Percentiles rank a stretch among this genome's conserved stretches.
phyloP scores from a whole-genome alignment of 1,139 yeast species.

The Torulaspora pretoriensis region DNA sequence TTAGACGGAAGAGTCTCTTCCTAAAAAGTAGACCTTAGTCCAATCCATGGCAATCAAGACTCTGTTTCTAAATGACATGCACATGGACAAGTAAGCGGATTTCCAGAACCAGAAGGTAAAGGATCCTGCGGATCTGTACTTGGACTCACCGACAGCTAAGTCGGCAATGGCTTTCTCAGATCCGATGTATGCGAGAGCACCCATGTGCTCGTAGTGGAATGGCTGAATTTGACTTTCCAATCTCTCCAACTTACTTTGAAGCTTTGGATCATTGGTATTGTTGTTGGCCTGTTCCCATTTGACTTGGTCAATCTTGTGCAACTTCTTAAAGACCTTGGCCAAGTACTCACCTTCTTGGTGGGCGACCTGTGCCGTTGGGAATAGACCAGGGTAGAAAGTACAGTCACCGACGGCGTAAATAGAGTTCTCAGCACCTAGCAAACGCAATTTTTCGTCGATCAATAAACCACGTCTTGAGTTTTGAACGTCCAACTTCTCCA shows the following conservation, averaged over 20 bases:
- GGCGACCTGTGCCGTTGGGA: slow-evolving; percentile 98
- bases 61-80: slow-evolving; percentile 84
- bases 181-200: slow-evolving; percentile 80
- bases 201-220: slow-evolving; percentile 62
- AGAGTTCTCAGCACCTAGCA: slow-evolving; percentile 72
- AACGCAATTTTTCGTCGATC: slow-evolving; percentile 76
- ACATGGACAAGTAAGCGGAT: slow-evolving; percentile 88
- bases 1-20: slow-evolving; percentile 66
- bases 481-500: slow-evolving; percentile 65
- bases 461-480: slow-evolving; percentile 85
- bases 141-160: slow-evolving; percentile 79
- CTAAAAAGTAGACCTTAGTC: slow-evolving; percentile 80
- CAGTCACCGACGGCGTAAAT: slow-evolving; percentile 93
- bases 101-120: slow-evolving; percentile 92
- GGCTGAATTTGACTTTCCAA: slow-evolving; percentile 43
- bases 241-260: slow-evolving; percentile 38
- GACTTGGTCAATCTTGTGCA: slow-evolving; percentile 63
- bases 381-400: slow-evolving; percentile 77
- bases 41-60: slow-evolving; percentile 81
- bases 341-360: slow-evolving; percentile 88
- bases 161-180: slow-evolving; percentile 93
- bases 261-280: slow-evolving; percentile 35
- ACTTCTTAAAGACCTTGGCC: slow-evolving; percentile 63
- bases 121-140: slow-evolving; percentile 77
- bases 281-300: slow-evolving; percentile 44